Conservation (phyloP, 805 yeast genomes). For the Grigorovia humatica region DNA sequence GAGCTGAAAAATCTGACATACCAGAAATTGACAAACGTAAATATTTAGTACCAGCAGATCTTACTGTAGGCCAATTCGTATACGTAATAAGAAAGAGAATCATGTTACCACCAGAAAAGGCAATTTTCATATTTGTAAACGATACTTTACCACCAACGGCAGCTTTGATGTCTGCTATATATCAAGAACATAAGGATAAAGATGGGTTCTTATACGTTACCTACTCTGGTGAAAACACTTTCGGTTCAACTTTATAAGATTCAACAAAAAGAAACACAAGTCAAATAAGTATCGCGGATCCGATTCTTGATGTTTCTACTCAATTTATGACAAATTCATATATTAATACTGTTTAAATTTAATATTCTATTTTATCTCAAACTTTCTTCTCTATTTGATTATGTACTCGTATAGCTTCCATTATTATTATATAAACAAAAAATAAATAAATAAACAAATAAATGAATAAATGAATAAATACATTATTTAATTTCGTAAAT, state of each 20-base stretch:
- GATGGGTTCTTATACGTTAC: constrained; percentile 95
- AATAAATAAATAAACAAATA: too few relatives aligned
- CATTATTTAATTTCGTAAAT: not conserved
- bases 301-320: not conserved
- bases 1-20: constrained; percentile 91
- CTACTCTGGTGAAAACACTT: constrained; percentile 95
- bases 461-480: too few relatives aligned
- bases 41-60: constrained; percentile 90
- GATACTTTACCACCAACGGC: constrained; percentile 98
- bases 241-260: constrained; percentile 44
- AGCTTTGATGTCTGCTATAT: constrained; percentile 87
- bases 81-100: constrained; percentile 95
- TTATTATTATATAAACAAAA: too few relatives aligned
- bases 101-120: constrained; percentile 93
- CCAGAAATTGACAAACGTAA: constrained; percentile 96
- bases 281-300: too few relatives aligned
- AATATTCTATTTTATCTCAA: not conserved
- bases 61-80: constrained; percentile 96
- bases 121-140: constrained; percentile 92
- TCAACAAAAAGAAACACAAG: too few relatives aligned
- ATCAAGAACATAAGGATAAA: constrained; percentile 94
- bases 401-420: not conserved
- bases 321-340: not conserved
- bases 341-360: not conserved
- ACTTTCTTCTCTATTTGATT: not conserved